Conservation (phyloP, 176 grass and related monocot genomes). For the Triticum aestivum region DNA sequence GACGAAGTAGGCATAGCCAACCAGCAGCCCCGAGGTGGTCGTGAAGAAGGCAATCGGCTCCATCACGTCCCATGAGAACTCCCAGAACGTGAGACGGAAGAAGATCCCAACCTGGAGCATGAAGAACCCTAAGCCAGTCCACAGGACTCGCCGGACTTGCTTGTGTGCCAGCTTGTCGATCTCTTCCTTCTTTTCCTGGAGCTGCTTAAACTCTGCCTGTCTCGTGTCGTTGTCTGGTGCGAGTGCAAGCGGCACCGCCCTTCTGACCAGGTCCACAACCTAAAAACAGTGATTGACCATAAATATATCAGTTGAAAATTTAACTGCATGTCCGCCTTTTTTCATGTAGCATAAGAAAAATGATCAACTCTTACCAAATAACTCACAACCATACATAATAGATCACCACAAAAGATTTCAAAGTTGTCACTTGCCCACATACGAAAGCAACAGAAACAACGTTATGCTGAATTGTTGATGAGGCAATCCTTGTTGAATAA, state of each 20-base stretch:
- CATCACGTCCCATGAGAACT: slow-evolving; percentile 74
- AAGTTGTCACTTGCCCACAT: not conserved
- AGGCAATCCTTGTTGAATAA: not conserved
- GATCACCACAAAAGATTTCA: not conserved
- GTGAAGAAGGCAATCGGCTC: slow-evolving; percentile 58
- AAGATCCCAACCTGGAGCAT: slow-evolving; percentile 45
- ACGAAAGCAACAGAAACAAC: not conserved
- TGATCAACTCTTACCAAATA: not conserved
- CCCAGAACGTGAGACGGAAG: slow-evolving; percentile 71
- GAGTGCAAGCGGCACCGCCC: slow-evolving; percentile 48
- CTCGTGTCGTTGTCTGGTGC: slow-evolving; percentile 34
- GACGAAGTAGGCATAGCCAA: slow-evolving; percentile 62
- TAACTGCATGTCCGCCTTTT: not conserved
- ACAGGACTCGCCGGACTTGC: slow-evolving; percentile 67
- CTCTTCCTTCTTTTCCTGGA: slow-evolving; percentile 62
- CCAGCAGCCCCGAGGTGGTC: slow-evolving; percentile 43
- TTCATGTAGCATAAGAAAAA: not conserved
- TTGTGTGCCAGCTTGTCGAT: slow-evolving; percentile 61
- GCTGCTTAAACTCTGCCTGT: slow-evolving; percentile 43
- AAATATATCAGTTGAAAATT: slow-evolving; percentile 6
- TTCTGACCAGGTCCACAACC: slow-evolving; percentile 70
- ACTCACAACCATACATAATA: not conserved
- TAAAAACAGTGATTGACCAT: slow-evolving; percentile 8
- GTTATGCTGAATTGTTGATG: not conserved
- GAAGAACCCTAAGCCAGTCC: slow-evolving; percentile 56